Evolutionary conservation across 371 early-diverging fungal genomes (phyloP), one percentile per base, ranked within the genome.

Genomic region (Blyttiomyces sp.): DNA sequence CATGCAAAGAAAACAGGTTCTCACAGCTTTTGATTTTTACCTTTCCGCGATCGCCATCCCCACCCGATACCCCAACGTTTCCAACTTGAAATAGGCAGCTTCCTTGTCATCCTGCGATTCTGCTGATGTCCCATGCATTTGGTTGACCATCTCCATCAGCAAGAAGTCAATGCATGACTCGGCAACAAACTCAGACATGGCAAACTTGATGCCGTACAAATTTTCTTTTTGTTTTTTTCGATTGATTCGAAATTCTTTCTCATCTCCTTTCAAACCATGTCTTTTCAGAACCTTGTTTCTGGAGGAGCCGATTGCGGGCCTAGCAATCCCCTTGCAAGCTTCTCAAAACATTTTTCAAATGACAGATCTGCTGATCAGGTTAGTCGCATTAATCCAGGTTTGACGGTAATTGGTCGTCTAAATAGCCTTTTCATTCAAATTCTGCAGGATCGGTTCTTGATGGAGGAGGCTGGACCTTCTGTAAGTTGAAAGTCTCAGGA

Each of bases 11-110:
- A 11, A 9, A 24, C 46, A 11, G 9, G 16, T 46, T 16, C 42
- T n/a, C n/a, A n/a, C n/a, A n/a, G n/a, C n/a, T n/a, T n/a, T n/a
- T n/a, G n/a, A n/a, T 33, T 23, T 46, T 46, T 76, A 91, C 89
- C 86, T 85, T 74, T 96, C 96, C 21, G 87, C 88, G 17, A 96
- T 71, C 27, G 91, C 83, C 66, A 85, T 80, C 16, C 95, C 96
- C 21, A 95, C 93, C 16, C 90, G 84, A 70, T 87, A 94, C 1
- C 96, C 96, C 19, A 94, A 77, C 62, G 76, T 79, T 58, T 96
- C 95, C 43, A 95, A 80, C 72, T 93, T 94, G 61, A 83, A 86
- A 59, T 83, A 91, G 19, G 89, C 85, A 23, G 89, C 87, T 57
- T 91, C 93, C 63, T 80, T 82, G 39, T 88, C 86, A 43, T 78